A percentile compares a stretch with the other conserved stretches of the same genome.
phyloP scores from a whole-genome alignment of 78 protist species.

The Bodo saltans region DNA sequence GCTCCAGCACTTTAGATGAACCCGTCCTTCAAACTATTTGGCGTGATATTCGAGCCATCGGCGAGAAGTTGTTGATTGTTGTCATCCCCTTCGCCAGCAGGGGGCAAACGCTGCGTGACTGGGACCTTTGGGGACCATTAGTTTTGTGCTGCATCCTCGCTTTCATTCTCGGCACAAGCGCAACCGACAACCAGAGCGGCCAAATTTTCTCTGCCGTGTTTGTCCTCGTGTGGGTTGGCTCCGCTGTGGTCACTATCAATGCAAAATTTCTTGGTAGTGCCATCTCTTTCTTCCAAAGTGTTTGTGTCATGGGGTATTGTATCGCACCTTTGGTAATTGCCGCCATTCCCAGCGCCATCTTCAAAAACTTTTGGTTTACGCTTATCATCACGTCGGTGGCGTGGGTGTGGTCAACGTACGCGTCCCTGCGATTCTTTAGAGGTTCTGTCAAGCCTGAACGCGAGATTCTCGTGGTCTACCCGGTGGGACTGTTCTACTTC shows the following conservation, averaged over 20 bases:
- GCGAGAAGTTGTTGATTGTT: neutral
- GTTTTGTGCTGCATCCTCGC: slow-evolving; percentile 56
- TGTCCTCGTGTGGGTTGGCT: slow-evolving; percentile 47
- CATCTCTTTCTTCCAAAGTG: slow-evolving; percentile 84
- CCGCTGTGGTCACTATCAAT: slow-evolving; percentile 55
- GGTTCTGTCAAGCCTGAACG: slow-evolving; percentile 11
- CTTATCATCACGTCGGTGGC: neutral
- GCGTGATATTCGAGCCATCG: slow-evolving; percentile 21
- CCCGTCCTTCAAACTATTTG: neutral
- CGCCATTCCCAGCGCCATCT: slow-evolving; percentile 32
- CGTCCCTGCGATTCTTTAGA: slow-evolving; percentile 35
- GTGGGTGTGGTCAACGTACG: neutral
- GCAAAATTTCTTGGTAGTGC: slow-evolving; percentile 59
- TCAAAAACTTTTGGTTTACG: neutral
- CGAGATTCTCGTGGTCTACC: slow-evolving; percentile 45
- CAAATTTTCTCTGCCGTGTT: slow-evolving; percentile 53
- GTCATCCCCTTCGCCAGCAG: neutral
- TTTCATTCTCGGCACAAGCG: slow-evolving; percentile 10
- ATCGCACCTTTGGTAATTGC: slow-evolving; percentile 73
- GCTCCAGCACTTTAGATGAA: slow-evolving; percentile 5
- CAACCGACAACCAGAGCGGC: slow-evolving; percentile 42
- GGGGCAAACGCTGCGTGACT: neutral
- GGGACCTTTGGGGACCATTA: slow-evolving; percentile 81
- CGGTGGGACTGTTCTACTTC: slow-evolving; percentile 52
- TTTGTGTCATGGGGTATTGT: slow-evolving; percentile 93